Evolutionary conservation across 2,329 filamentous ascomycete genomes (phyloP), one percentile per base, ranked within the genome.

Genomic region (Calonectria fujianensis): DNA sequence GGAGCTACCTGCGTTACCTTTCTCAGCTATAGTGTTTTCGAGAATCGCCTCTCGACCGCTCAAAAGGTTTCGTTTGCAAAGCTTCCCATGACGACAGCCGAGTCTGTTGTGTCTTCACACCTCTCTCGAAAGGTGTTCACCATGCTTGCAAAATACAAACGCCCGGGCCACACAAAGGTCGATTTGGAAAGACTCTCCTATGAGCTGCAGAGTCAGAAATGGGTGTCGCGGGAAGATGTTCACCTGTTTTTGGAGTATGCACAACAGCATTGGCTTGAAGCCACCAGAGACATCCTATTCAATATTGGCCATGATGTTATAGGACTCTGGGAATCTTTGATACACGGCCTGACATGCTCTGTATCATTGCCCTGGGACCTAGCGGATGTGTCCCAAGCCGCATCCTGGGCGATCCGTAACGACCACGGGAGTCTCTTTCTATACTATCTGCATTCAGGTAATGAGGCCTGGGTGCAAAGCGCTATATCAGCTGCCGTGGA

Each of bases 51-150:
- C 50, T 52, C 50, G 6, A 18, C 50, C 2, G 50, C 50, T 31
- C 24, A n/a, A 52, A 52, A 27, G 27, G 50, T 52, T 29, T 52
- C 50, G n/a, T 52, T 52, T 52, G 50, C 13, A 16, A 52, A 52
- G 50, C 50, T 52, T 18, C 50, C 50, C 3, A 29, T 52, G 24
- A 52, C 50, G 10, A 52, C 50, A 31, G 50, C 50, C 6, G 50
- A 52, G 50, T 52, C 50, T 2, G 50, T 52, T 8, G 27, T 52
- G 50, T 31, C 50, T 31, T 52, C 50, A 14, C 50, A 18, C 5
- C 2, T 52, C 10, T 29, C 50, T 27, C 50, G 50, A 18, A 52
- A 52, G 27, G 18, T 31, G 27, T 52, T 52, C 24, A 31, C 27
- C 50, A 52, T 31, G 50, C 50, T 52, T 18, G 24, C 50, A 31